phyloP scores from a whole-genome alignment of 805 yeast genomes.

The Ogataea polymorpha region DNA sequence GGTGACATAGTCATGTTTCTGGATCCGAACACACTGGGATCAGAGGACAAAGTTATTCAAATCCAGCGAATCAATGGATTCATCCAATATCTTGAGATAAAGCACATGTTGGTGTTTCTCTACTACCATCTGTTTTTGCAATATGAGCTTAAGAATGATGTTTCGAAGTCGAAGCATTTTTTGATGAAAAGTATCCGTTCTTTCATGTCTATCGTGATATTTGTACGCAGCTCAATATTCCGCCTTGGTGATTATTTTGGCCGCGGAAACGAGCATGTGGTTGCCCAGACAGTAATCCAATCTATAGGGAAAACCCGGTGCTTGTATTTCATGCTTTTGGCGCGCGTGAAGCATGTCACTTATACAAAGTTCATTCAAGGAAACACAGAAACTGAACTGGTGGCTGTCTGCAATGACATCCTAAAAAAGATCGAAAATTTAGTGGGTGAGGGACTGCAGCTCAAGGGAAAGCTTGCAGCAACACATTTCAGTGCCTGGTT shows the following conservation, averaged over 20 bases:
- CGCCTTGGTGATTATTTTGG: conserved; percentile 40
- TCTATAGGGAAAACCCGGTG: conserved; percentile 13
- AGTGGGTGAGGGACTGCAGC: background rate
- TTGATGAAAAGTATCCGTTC: conserved; percentile 26
- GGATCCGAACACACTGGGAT: conserved; percentile 12
- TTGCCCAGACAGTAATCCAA: conserved; percentile 37
- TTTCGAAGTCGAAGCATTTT: conserved; percentile 34
- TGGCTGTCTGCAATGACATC: background rate
- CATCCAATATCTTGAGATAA: conserved; percentile 18
- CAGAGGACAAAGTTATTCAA: conserved; percentile 11
- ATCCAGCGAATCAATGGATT: conserved; percentile 21
- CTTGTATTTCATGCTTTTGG: background rate
- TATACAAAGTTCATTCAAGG: conserved; percentile 13
- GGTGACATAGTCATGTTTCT: conserved; percentile 14
- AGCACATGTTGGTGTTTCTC: conserved; percentile 28
- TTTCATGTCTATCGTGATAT: conserved; percentile 35
- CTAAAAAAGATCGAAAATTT: background rate
- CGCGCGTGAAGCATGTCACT: conserved; percentile 15
- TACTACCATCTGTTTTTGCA: conserved; percentile 38
- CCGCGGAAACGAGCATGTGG: conserved; percentile 36
- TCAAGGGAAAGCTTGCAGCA: conserved; percentile 12
- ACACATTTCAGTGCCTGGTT: conserved; percentile 27
- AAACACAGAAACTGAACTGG: conserved; percentile 8
- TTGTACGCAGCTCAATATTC: conserved; percentile 28
- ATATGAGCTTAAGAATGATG: conserved; percentile 34